Evolutionary conservation across 257 asterid genomes (phyloP).

Genomic region (Gardenia jasminoides): DNA sequence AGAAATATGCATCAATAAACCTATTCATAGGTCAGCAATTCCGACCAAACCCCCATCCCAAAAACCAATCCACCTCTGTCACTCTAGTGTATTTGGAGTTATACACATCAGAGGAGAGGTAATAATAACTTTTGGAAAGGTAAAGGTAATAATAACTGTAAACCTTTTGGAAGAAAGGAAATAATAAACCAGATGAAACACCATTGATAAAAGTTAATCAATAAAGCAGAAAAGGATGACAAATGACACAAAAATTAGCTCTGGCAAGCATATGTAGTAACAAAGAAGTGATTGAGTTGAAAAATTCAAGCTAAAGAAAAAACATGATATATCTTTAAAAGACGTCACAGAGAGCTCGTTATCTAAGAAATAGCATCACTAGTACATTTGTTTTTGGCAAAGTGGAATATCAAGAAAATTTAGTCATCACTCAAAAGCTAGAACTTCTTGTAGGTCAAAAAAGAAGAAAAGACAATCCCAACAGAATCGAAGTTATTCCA

Average conservation of each 20-base stretch:
- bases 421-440: constrained; percentile 8
- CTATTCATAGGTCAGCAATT: neutral
- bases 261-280: neutral
- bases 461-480: neutral
- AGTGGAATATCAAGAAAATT: neutral
- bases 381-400: neutral
- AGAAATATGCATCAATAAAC: neutral
- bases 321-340: neutral
- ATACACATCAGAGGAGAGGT: neutral
- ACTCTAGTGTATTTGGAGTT: neutral
- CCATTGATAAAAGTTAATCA: neutral
- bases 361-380: neutral
- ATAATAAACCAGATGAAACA: neutral
- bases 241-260: neutral
- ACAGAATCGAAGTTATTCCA: neutral
- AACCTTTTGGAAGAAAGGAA: neutral
- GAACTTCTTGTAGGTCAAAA: neutral
- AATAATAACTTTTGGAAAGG: neutral
- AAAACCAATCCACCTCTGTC: neutral
- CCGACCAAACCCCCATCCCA: neutral
- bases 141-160: no score
- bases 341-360: neutral
- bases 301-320: neutral
- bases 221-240: neutral
- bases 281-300: neutral